Base-by-base conservation (phyloP, 768 basidiomycete species). In the Suillus bovinus region DNA sequence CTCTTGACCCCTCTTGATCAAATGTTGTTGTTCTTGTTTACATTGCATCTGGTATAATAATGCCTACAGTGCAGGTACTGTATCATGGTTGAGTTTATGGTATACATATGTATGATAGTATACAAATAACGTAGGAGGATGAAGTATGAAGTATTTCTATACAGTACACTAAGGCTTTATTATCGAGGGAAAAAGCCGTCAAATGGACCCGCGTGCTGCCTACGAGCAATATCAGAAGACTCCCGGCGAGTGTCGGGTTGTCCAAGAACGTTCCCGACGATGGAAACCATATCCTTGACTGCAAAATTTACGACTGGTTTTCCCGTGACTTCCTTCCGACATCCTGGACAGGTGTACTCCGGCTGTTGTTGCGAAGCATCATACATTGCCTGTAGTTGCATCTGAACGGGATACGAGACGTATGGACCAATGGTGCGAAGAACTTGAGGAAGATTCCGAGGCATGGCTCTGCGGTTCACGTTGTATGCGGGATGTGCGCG, bases 341-440 rank as follows among this genome's bases (percentile, higher is more conserved):
- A 92, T 5, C 82, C 84, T 4, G 90, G 90, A 60, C 90, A 92
- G 2, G 84, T 84, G 66, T 87, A 90, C 34, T 80, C 70, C 0
- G 87, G 88, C 39, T 78, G 64, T 65, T 71, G 63, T 65, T 50
- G 67, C 68, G 68, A 17, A 61, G 68, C 58, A 39, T 61, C 52
- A 42, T 72, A 66, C 22, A 74, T 8, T 0, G 67, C 64, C 16
- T 59, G 65, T 2, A 72, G 22, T 47, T 71, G 68, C 16, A 56
- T 54, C 52, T 61, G 69, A 4, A 69, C 60, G 7, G 66, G 67
- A 5, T 41, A 56, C 11, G 55, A 49, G 52, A 38, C 59, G 58
- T 20, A 67, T 4, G 63, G 59, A 13, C 16, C 22, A n/a, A 63
- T 42, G 29, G 20, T 33, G 22, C 68, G 67, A 27, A 74, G 44